Evolutionary conservation across 306 rosid genomes (phyloP).

Genomic region (Crotalaria pallida): DNA sequence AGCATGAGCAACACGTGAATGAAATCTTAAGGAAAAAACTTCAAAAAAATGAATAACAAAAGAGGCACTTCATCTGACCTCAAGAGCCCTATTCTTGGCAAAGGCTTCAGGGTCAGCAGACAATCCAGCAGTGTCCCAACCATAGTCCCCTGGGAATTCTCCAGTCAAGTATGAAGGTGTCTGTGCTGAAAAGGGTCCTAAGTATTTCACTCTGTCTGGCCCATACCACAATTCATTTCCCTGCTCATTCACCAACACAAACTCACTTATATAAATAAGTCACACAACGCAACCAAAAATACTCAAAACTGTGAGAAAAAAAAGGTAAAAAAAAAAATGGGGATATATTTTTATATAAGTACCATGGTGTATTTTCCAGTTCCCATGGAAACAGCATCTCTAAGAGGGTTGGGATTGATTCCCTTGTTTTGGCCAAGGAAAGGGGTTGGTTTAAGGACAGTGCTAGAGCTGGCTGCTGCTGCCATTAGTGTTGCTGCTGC

Average conservation of each 20-base stretch:
- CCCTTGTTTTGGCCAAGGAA: slow-evolving; percentile 57
- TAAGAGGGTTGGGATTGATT: slow-evolving; percentile 37
- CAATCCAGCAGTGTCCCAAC: slow-evolving; percentile 65
- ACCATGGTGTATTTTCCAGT: slow-evolving; percentile 71
- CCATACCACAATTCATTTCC: slow-evolving; percentile 66
- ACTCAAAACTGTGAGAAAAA: not conserved
- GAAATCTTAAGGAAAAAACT: too few relatives aligned
- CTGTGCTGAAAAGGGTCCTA: slow-evolving; percentile 72
- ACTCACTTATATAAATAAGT: not conserved
- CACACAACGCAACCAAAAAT: not conserved
- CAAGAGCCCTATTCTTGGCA: slow-evolving; percentile 72
- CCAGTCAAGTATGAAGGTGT: slow-evolving; percentile 65
- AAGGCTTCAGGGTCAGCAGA: slow-evolving; percentile 75
- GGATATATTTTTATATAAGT: not conserved
- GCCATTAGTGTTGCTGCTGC: slow-evolving; percentile 45
- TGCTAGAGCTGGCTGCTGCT: slow-evolving; percentile 54
- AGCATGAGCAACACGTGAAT: too few relatives aligned
- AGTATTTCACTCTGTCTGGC: slow-evolving; percentile 62
- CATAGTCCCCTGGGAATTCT: slow-evolving; percentile 65
- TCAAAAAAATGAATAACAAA: not conserved
- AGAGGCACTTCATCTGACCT: slow-evolving; percentile 22
- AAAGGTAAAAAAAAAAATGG: not conserved
- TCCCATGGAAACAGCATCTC: slow-evolving; percentile 57
- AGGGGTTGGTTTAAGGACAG: slow-evolving; percentile 54
- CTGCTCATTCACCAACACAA: slow-evolving; percentile 20